Evolutionary conservation across 169 alveolate species (phyloP), one percentile per base, ranked within the genome.

Genomic region (Plasmodium falciparum): DNA sequence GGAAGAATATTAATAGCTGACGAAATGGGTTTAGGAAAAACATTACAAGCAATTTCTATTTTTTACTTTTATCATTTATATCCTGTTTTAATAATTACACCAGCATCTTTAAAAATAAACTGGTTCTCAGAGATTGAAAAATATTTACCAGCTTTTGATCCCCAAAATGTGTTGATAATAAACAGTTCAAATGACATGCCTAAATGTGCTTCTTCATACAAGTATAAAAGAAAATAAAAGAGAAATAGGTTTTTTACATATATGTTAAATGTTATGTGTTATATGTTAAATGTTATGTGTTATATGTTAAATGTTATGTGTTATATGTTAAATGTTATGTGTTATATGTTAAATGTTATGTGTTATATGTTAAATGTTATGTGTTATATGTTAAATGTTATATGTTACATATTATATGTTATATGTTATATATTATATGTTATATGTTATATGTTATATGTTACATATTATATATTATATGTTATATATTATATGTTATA

Each of bases 21-120:
- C 91, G 99, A 97, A 90, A 97, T 97, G 99, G 99, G 99, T 33
- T 96, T 97, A 15, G 99, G 99, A 11, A 97, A 97, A 90, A 97
- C 99, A 0, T 95, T 97, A 24, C 98, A 97, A 70, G 92, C 98
- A 7, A 97, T 97, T 29, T 89, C 94, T 73, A 88, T 96, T 78
- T 95, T 93, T 58, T 78, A 76, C 90, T 98, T 96, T 76, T 88
- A 92, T 33, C 80, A 95, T 9, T 92, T 95, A 39, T 97, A 97
- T 22, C 99, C 99, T 1, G 93, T 93, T 70, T 92, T 98, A 83
- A 95, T 98, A 43, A 96, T 98, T 24, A 99, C 95, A 5, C 99
- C 99, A 3, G 97, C 97, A 83, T 95, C 98, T 52, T 95, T 98
- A 29, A 95, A 97, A 85, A 98, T 98, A 54, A 97, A 98, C 90